Conservation (phyloP, 371 early-diverging fungal species). For the Mucor indicus region DNA sequence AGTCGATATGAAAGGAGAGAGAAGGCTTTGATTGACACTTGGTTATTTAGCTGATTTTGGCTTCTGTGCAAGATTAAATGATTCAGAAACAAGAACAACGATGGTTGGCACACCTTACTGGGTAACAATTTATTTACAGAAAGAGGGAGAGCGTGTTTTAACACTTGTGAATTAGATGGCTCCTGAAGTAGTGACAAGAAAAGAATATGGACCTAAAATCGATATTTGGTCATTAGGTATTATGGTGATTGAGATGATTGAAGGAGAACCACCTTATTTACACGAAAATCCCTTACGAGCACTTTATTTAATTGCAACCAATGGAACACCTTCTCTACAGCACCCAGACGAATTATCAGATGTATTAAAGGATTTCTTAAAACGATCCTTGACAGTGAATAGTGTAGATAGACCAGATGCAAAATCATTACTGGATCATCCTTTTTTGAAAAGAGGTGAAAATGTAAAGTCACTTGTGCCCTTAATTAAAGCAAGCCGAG, state of each 20-base stretch:
- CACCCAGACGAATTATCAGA: constrained; percentile 70
- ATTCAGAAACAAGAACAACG: constrained; percentile 67
- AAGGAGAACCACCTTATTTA: constrained; percentile 87
- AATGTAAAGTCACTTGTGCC: constrained; percentile 81
- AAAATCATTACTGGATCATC: constrained; percentile 54
- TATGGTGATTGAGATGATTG: constrained; percentile 80
- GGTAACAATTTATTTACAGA: too few species aligned
- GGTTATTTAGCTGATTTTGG: constrained; percentile 75
- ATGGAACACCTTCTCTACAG: constrained; percentile 81
- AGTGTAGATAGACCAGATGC: constrained; percentile 39
- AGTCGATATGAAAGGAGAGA: constrained; percentile 2
- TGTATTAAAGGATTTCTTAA: constrained; percentile 70
- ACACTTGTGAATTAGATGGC: too few species aligned
- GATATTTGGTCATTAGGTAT: constrained; percentile 96
- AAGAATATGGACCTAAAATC: constrained; percentile 82
- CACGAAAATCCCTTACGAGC: constrained; percentile 81
- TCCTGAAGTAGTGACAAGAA: constrained; percentile 88
- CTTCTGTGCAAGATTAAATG: constrained; percentile 81
- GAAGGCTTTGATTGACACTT: background rate
- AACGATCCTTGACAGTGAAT: constrained; percentile 67
- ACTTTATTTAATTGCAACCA: constrained; percentile 85
- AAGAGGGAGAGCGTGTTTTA: too few species aligned
- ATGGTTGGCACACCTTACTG: constrained; percentile 88
- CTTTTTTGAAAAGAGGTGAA: constrained; percentile 85
- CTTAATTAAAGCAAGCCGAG: constrained; percentile 87